Evolutionary conservation across 2,329 filamentous ascomycete species (phyloP).

Genomic region (Colletotrichum camelliae): DNA sequence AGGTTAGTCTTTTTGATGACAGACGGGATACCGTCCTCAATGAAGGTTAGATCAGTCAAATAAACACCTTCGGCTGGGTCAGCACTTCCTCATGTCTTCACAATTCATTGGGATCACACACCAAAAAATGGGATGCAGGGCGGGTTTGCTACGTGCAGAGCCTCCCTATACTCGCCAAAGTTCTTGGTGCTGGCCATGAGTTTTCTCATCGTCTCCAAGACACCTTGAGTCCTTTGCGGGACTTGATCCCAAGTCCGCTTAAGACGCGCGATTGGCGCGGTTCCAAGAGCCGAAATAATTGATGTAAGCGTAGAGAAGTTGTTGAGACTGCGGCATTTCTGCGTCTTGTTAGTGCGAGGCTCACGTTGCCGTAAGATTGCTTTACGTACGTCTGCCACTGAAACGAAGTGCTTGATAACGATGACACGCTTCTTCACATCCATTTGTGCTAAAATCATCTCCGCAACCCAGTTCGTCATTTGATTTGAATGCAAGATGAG

Average conservation of each 20-base stretch:
- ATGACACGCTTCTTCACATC: slow-evolving; percentile 96
- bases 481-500: slow-evolving; percentile 98
- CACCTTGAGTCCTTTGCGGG: slow-evolving; percentile 79
- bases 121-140: slow-evolving; percentile 99
- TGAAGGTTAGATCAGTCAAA: slow-evolving; percentile 95
- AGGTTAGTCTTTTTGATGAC: slow-evolving; percentile 95
- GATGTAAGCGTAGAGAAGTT: slow-evolving; percentile 98
- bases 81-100: neutral
- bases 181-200: slow-evolving; percentile 98
- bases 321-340: slow-evolving; percentile 94
- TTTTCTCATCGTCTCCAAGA: slow-evolving; percentile 88
- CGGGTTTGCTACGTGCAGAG: slow-evolving; percentile 89
- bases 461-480: slow-evolving; percentile 98
- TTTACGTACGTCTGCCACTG: slow-evolving; percentile 85
- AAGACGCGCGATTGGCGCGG: slow-evolving; percentile 91
- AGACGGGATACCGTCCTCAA: slow-evolving; percentile 96
- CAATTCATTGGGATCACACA: slow-evolving; percentile 44
- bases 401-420: slow-evolving; percentile 98
- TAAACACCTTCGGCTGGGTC: slow-evolving; percentile 75
- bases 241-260: slow-evolving; percentile 95
- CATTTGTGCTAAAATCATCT: slow-evolving; percentile 95
- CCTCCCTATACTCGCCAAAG: slow-evolving; percentile 95
- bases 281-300: slow-evolving; percentile 94
- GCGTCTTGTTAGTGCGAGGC: slow-evolving; percentile 27
- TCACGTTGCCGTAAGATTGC: neutral